phyloP scores from a whole-genome alignment of 257 asterid species.

The Nicotiana knightiana region DNA sequence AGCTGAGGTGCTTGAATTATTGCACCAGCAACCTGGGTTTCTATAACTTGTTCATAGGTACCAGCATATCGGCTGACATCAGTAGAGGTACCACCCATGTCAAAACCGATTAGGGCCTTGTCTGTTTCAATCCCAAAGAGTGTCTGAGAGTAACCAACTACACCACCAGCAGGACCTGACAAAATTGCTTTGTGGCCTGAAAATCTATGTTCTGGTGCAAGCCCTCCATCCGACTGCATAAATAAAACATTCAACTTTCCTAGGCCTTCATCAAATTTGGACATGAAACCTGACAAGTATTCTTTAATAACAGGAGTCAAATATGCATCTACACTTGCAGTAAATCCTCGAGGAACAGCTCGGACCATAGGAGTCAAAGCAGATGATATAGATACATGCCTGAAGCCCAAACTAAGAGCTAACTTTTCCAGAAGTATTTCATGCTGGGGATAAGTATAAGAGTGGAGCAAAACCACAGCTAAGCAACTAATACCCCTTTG shows the following conservation, averaged over 20 bases:
- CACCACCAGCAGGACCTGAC: conserved; percentile 99
- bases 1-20: conserved; percentile 98
- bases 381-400: conserved; percentile 85
- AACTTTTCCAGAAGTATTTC: conserved; percentile 57
- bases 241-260: conserved; percentile 72
- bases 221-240: conserved; percentile 98
- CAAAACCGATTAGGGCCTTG: conserved; percentile 92
- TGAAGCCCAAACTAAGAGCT: conserved; percentile 80
- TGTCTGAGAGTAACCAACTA: conserved; percentile 95
- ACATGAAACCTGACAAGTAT: conserved; percentile 79
- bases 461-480: conserved; percentile 87
- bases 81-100: conserved; percentile 99
- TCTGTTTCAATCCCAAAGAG: conserved; percentile 75
- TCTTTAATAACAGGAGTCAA: conserved; percentile 91
- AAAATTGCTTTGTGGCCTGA: conserved; percentile 98
- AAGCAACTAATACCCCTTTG: conserved; percentile 68
- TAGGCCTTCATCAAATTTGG: conserved; percentile 78
- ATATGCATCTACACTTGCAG: conserved; percentile 96
- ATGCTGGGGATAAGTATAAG: conserved; percentile 84
- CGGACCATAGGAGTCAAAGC: conserved; percentile 97
- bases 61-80: conserved; percentile 98
- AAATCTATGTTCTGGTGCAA: conserved; percentile 90
- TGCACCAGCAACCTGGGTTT: conserved; percentile 89
- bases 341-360: conserved; percentile 95
- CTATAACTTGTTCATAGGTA: conserved; percentile 81